phyloP scores from a whole-genome alignment of 257 asterid genomes.

The Cordia subcordata region DNA sequence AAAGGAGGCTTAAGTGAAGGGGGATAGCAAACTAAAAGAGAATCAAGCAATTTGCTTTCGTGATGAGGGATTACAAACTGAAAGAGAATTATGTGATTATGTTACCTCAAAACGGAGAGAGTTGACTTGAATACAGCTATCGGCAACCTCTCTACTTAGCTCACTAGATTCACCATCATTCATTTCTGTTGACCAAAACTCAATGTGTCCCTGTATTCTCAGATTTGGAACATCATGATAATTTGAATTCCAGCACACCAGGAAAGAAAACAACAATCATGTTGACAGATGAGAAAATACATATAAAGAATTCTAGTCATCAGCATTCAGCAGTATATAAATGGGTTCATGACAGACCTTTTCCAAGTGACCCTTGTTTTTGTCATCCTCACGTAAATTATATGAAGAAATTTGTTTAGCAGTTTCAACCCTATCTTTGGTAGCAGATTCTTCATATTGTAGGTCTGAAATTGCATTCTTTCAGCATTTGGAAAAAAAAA shows the following conservation, averaged over 20 bases:
- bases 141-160: slow-evolving; percentile 24
- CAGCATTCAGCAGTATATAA: not conserved
- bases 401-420: slow-evolving; percentile 19
- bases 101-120: slow-evolving; percentile 88
- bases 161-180: slow-evolving; percentile 26
- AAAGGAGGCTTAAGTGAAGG: not conserved
- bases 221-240: slow-evolving; percentile 5
- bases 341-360: slow-evolving; percentile 8
- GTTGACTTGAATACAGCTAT: slow-evolving; percentile 31
- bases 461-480: slow-evolving; percentile 14
- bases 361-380: slow-evolving; percentile 8
- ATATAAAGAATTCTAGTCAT: not conserved
- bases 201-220: slow-evolving; percentile 25
- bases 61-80: too few species aligned
- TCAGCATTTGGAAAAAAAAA: slow-evolving; percentile 9
- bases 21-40: too few species aligned
- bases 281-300: not conserved
- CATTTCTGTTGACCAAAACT: slow-evolving; percentile 14
- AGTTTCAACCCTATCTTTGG: slow-evolving; percentile 13
- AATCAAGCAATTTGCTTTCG: too few species aligned
- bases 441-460: slow-evolving; percentile 18
- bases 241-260: not conserved
- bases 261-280: not conserved
- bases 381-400: slow-evolving; percentile 10
- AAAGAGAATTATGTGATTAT: slow-evolving; percentile 1